These are phyloP conservation scores for Eucalyptus urophylla DNA, from an alignment of 345 rosid species.

Conservation along the genomic window DNA sequence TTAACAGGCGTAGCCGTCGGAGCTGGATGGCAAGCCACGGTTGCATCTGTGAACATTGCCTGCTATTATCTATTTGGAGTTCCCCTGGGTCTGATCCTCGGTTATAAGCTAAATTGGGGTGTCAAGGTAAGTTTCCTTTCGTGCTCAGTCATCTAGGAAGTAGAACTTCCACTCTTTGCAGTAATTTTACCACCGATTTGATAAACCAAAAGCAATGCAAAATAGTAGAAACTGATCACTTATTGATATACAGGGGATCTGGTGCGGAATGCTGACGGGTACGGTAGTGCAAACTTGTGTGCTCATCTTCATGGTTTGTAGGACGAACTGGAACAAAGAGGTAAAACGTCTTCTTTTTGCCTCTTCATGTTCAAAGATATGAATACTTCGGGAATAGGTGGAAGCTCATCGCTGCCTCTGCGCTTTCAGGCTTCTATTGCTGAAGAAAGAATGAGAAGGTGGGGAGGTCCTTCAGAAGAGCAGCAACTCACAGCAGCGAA, in stretches of 20 bases:
- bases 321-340: conserved; percentile 62
- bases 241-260: conserved; percentile 36
- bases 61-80: conserved; percentile 53
- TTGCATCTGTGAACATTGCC: conserved; percentile 47
- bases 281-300: conserved; percentile 39
- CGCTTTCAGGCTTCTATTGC: conserved; percentile 52
- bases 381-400: background rate
- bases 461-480: conserved; percentile 39
- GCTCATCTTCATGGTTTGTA: conserved; percentile 44
- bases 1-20: conserved; percentile 3
- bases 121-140: conserved; percentile 12
- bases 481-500: background rate
- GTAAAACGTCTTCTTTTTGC: background rate
- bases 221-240: background rate
- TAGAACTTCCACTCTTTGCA: background rate
- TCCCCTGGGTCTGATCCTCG: conserved; percentile 43
- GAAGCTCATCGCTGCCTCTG: background rate
- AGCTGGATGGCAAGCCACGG: conserved; percentile 52
- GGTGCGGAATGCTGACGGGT: conserved; percentile 64
- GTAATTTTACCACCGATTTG: background rate
- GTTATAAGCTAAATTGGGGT: conserved; percentile 32
- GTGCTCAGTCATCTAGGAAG: background rate
- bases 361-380: no score
- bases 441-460: conserved; percentile 43
- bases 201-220: background rate